phyloP scores from a whole-genome alignment of 352 stramenopile species.

The Phytophthora crassamura region DNA sequence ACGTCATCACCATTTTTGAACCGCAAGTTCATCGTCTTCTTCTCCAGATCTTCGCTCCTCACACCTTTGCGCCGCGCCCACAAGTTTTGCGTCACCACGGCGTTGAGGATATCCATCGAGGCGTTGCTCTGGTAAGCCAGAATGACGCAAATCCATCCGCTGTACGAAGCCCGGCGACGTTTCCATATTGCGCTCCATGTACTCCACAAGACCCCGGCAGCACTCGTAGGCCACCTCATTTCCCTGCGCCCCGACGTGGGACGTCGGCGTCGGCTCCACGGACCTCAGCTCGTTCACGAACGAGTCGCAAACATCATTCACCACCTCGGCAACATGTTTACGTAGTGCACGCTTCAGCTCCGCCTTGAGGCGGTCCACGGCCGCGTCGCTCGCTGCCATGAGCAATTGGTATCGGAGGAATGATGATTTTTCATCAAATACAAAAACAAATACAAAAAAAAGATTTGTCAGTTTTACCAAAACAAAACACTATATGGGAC shows the following conservation, averaged over 20 bases:
- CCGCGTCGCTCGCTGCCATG: no score
- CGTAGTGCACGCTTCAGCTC: conserved; percentile 44
- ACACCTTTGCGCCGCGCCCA: background rate
- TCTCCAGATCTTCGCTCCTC: background rate
- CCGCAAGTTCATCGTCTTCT: background rate
- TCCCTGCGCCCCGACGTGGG: background rate
- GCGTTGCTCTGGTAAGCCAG: conserved; percentile 62
- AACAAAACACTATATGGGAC: no score
- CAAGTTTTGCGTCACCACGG: conserved; percentile 41
- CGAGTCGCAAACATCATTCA: conserved; percentile 45
- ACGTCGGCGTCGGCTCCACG: no score
- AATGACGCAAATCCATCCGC: conserved; percentile 74
- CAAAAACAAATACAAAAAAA: no score
- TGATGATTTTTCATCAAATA: no score
- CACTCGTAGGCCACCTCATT: conserved; percentile 53
- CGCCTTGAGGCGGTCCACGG: conserved; percentile 23
- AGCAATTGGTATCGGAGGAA: no score
- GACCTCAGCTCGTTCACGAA: conserved; percentile 24
- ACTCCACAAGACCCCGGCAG: conserved; percentile 57
- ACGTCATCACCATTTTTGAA: no score
- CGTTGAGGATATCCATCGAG: conserved; percentile 43
- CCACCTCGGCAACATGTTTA: conserved; percentile 44
- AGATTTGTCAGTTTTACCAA: no score
- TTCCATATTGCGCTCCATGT: conserved; percentile 59
- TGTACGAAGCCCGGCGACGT: conserved; percentile 57